Evolutionary conservation across 192 early-diverging fungal genomes (phyloP).

Genomic region (Umbelopsis sp.): DNA sequence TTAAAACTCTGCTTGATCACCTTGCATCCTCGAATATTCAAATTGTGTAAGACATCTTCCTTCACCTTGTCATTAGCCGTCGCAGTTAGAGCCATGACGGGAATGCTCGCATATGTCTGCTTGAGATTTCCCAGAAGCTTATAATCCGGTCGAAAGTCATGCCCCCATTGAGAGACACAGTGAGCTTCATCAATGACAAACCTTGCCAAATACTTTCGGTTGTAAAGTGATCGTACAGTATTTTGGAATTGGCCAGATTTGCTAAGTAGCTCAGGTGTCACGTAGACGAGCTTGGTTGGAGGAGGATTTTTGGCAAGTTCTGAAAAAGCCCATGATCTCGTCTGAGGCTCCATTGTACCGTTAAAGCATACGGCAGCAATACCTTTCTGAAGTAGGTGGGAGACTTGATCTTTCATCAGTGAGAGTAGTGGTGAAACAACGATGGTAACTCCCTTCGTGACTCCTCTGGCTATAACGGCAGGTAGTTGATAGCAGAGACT

Average conservation of each 20-base stretch:
- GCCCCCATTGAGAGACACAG: constrained; percentile 96
- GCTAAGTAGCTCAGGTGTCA: constrained; percentile 87
- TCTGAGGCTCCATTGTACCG: constrained; percentile 54
- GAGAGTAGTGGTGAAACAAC: constrained; percentile 94
- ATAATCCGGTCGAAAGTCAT: constrained; percentile 85
- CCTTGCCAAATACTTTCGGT: constrained; percentile 67
- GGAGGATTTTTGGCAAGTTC: constrained; percentile 54
- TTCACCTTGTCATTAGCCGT: constrained; percentile 92
- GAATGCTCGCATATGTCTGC: constrained; percentile 71
- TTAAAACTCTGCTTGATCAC: constrained; percentile 89
- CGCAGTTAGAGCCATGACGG: constrained; percentile 93
- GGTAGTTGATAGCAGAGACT: constrained; percentile 94
- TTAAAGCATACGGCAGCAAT: constrained; percentile 70
- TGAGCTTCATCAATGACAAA: constrained; percentile 98
- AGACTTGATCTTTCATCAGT: constrained; percentile 95
- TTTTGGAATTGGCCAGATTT: constrained; percentile 62
- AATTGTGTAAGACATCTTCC: constrained; percentile 74
- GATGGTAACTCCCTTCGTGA: constrained; percentile 75
- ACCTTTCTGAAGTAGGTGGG: constrained; percentile 61
- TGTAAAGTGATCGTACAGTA: constrained; percentile 58
- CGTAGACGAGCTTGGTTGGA: constrained; percentile 71
- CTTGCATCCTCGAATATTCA: constrained; percentile 71
- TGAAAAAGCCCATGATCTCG: constrained; percentile 55
- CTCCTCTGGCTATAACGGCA: constrained; percentile 61
- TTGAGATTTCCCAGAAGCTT: constrained; percentile 67